Percentiles rank a stretch among this genome's conserved stretches.
These are phyloP conservation scores for Sporothrix mexicana DNA, from an alignment of 2,329 filamentous ascomycete genomes.

Conservation along the genomic window DNA sequence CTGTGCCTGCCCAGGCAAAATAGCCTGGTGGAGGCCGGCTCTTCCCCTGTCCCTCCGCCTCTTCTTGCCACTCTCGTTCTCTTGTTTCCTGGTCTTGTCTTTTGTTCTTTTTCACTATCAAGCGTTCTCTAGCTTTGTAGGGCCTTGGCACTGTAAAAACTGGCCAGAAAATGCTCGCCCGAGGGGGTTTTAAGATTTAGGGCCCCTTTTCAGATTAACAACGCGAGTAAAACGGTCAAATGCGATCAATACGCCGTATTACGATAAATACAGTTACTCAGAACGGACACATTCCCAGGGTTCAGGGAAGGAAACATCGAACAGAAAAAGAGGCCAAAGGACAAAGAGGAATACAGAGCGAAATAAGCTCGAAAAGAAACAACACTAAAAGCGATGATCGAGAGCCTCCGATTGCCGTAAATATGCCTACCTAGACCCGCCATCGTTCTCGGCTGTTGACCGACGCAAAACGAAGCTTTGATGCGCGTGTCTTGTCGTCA, in stretches of 20 bases:
- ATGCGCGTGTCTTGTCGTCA: not conserved
- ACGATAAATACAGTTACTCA: not conserved
- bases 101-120: not conserved
- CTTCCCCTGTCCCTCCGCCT: not conserved
- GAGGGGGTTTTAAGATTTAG: not conserved
- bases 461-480: not conserved
- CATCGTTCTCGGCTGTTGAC: too few relatives aligned
- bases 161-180: not conserved
- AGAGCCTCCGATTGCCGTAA: not conserved
- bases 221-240: not conserved
- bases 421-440: not conserved
- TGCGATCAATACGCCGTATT: conserved; percentile 19
- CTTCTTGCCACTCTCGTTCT: not conserved
- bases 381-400: too few relatives aligned
- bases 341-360: too few relatives aligned
- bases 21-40: not conserved
- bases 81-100: not conserved
- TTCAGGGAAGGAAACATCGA: not conserved
- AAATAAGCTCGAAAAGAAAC: too few relatives aligned
- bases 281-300: not conserved
- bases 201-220: not conserved
- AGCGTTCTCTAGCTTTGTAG: not conserved
- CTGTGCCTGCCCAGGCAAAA: conserved; percentile 12
- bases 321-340: too few relatives aligned
- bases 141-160: not conserved